Base-by-base conservation (phyloP, 2,329 filamentous ascomycete genomes). In the Fusarium sp. region DNA sequence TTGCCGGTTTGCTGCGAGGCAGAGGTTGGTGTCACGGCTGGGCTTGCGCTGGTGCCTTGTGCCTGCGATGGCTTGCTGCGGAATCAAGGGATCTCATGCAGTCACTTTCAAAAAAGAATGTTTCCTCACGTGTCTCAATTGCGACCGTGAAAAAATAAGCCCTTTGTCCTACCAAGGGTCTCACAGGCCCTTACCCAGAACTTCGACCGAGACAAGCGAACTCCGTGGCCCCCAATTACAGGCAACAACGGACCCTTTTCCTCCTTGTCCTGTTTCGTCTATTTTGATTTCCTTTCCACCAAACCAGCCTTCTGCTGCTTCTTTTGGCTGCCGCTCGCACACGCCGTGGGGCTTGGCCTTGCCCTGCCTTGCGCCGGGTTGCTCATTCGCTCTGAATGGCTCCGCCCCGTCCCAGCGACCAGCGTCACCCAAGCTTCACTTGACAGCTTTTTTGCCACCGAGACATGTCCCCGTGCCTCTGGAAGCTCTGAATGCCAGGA, bases 321-420 rank as follows among this genome's bases (percentile, higher is more conserved):
- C 38, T 36, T 56, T 58, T 57, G 44, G 65, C 50, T 69, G 44
- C 59, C 58, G 33, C 69, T 72, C 63, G 64, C 63, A 31, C 63
- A 65, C 67, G 53, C 68, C 67, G 68, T 68, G 68, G 67, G 69
- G 69, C 69, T 72, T 71, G 58, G 69, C 46, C 57, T 71, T 72
- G 60, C 64, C 67, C 66, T 72, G 67, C 67, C 69, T 58, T 59
- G 50, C 34, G 55, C 44, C 16, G 46, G 58, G 56, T 53, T 65
- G 58, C 60, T 62, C 54, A 67, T 72, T 72, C 67, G 64, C 56
- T 33, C 49, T 54, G 46, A 46, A 49, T 16, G 50, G 61, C 68
- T 68, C 70, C 70, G 70, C 70, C 70, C 60, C 63, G 64, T 59
- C 40, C 63, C 63, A 70, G 67, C 67, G 57, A 68, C 58, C 42